Evolutionary conservation across 805 yeast genomes (phyloP).

Genomic region (Tetrapisispora phaffii): DNA sequence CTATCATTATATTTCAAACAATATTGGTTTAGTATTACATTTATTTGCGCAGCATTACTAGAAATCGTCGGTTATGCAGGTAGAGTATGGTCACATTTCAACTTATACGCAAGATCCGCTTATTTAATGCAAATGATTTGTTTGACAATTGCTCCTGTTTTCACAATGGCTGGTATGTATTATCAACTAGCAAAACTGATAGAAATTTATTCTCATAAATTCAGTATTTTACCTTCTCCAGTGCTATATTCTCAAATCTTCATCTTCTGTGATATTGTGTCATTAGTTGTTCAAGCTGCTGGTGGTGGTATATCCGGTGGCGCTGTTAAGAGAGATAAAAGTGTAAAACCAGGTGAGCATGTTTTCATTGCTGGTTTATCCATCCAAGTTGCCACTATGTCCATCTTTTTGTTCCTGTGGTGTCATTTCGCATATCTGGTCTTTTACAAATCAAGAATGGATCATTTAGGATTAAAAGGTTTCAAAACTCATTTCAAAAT

Average conservation of each 20-base stretch:
- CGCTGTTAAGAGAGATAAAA: constrained; percentile 28
- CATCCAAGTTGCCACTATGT: constrained; percentile 65
- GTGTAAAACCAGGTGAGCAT: constrained; percentile 18
- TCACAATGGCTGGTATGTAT: constrained; percentile 78
- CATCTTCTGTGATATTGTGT: constrained; percentile 52
- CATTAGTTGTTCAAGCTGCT: constrained; percentile 57
- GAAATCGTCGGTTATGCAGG: constrained; percentile 66
- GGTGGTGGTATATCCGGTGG: constrained; percentile 70
- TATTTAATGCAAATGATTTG: constrained; percentile 58
- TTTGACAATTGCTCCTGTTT: constrained; percentile 72
- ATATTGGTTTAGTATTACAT: constrained; percentile 57
- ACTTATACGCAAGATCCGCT: constrained; percentile 29
- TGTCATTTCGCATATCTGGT: constrained; percentile 37
- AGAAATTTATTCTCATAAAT: constrained; percentile 48
- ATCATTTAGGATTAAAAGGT: constrained; percentile 15
- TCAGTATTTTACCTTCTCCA: constrained; percentile 34
- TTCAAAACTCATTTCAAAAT: constrained; percentile 1
- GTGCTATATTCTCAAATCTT: constrained; percentile 44
- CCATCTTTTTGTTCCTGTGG: constrained; percentile 45
- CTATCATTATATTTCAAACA: constrained; percentile 41
- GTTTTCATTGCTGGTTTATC: constrained; percentile 72
- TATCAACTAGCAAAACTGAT: constrained; percentile 58
- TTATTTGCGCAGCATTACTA: constrained; percentile 44
- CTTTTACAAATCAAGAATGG: constrained; percentile 24
- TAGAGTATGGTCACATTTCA: constrained; percentile 39